Evolutionary conservation across 164 flowering plant genomes (phyloP).

Genomic region (Stephania japonica): DNA sequence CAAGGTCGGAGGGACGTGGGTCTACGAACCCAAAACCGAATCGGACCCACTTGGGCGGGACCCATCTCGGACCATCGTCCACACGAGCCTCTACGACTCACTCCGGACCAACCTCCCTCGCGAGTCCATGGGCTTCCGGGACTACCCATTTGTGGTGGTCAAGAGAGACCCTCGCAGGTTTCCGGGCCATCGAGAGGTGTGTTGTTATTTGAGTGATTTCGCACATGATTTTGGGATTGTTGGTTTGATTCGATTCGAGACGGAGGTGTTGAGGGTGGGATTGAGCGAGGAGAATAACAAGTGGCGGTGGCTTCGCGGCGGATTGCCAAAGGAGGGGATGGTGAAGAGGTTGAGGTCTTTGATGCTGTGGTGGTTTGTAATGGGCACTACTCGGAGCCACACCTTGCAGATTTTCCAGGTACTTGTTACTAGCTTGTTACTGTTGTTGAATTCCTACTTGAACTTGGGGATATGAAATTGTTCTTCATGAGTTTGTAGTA

Average conservation of each 20-base stretch:
- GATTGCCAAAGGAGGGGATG: constrained; percentile 9
- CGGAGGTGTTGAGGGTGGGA: constrained; percentile 56
- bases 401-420: constrained; percentile 52
- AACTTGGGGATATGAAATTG: too few species aligned
- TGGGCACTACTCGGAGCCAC: constrained; percentile 55
- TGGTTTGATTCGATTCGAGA: constrained; percentile 55
- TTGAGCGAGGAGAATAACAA: constrained; percentile 36
- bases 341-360: constrained; percentile 28
- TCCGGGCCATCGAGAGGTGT: constrained; percentile 74
- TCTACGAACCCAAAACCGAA: constrained; percentile 47
- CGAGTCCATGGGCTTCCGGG: constrained; percentile 67
- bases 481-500: too few species aligned
- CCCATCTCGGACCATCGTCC: constrained; percentile 50
- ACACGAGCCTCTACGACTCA: constrained; percentile 64
- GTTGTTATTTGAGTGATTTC: constrained; percentile 52
- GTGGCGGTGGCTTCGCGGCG: constrained; percentile 42
- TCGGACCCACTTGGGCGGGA: constrained; percentile 60
- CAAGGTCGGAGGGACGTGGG: constrained; percentile 75
- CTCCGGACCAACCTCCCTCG: constrained; percentile 86
- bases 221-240: constrained; percentile 38
- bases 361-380: constrained; percentile 55
- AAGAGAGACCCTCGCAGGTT: constrained; percentile 53
- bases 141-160: constrained; percentile 50
- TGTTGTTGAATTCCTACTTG: too few species aligned
- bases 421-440: constrained; percentile 13